Evolutionary conservation across 768 basidiomycete species (phyloP).

Genomic region (Harrya chromipes): DNA sequence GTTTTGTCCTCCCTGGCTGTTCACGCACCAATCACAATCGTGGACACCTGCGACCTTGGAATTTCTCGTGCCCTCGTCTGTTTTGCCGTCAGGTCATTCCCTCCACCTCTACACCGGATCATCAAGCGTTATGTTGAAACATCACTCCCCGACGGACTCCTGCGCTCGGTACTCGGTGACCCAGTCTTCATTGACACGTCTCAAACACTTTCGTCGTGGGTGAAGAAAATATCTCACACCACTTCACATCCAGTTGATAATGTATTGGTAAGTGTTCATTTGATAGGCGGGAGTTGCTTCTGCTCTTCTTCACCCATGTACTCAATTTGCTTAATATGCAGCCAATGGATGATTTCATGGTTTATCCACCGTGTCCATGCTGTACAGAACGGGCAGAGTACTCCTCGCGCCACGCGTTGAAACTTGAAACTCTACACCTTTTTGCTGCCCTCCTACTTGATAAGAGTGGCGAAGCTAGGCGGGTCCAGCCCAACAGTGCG

Average conservation of each 20-base stretch:
- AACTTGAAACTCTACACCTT: constrained; percentile 44
- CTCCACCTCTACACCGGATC: constrained; percentile 10
- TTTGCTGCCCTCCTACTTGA: constrained; percentile 40
- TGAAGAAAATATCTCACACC: constrained; percentile 10
- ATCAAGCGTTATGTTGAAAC: constrained; percentile 23
- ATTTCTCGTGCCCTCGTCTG: constrained; percentile 23
- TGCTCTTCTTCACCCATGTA: constrained; percentile 14
- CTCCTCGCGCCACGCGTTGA: constrained; percentile 29
- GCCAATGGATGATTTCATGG: constrained; percentile 52
- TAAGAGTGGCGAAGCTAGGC: constrained; percentile 20
- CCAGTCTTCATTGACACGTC: constrained; percentile 11
- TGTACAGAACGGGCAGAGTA: constrained; percentile 25
- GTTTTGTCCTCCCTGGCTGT: constrained; percentile 42
- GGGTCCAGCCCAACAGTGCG: neutral
- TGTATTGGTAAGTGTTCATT: constrained; percentile 30
- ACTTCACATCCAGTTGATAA: constrained; percentile 9
- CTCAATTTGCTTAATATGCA: constrained; percentile 32
- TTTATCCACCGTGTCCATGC: constrained; percentile 32
- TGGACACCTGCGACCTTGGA: constrained; percentile 13
- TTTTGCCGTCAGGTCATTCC: constrained; percentile 24
- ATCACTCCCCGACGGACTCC: constrained; percentile 7
- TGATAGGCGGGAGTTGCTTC: constrained; percentile 12
- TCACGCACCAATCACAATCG: constrained; percentile 36
- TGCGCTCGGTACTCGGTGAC: constrained; percentile 21
- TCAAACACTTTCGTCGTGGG: constrained; percentile 9